Conservation (phyloP, 1,284 basidiomycete genomes). For the Leucoagaricus sp. region DNA sequence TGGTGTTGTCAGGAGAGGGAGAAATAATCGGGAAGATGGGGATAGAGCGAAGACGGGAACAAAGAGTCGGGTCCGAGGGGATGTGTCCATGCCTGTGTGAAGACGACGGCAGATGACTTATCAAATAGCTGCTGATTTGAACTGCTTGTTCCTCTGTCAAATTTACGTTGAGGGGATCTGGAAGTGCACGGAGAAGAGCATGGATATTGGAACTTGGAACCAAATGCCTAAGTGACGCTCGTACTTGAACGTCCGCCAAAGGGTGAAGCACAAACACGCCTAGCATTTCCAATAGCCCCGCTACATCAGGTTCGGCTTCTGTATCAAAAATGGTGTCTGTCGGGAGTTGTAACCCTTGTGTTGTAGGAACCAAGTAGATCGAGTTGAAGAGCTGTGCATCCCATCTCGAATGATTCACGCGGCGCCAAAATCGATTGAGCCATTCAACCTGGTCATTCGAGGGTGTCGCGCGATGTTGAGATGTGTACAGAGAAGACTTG, state of each 20-base stretch:
- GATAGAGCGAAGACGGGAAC: slow-evolving; percentile 16
- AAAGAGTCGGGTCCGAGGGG: slow-evolving; percentile 17
- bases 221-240: slow-evolving; percentile 21
- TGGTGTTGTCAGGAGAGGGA: slow-evolving; percentile 11
- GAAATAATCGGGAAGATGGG: slow-evolving; percentile 35
- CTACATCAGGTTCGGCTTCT: slow-evolving; percentile 19
- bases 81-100: neutral
- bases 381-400: slow-evolving; percentile 23
- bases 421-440: slow-evolving; percentile 38
- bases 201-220: slow-evolving; percentile 26
- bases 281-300: slow-evolving; percentile 20
- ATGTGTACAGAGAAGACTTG: slow-evolving; percentile 5
- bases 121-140: slow-evolving; percentile 13
- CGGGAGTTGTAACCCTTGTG: slow-evolving; percentile 25
- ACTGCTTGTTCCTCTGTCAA: slow-evolving; percentile 18
- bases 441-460: slow-evolving; percentile 22
- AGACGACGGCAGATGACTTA: slow-evolving; percentile 3
- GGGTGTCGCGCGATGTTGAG: neutral
- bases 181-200: slow-evolving; percentile 28
- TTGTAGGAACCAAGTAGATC: slow-evolving; percentile 33
- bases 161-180: slow-evolving; percentile 12
- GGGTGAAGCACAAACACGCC: slow-evolving; percentile 30
- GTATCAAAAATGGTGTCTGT: slow-evolving; percentile 27
- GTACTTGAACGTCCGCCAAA: slow-evolving; percentile 20
- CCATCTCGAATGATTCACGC: slow-evolving; percentile 26